Conservation (phyloP, 495 filamentous ascomycete species). For the Aspergillus baeticus region DNA sequence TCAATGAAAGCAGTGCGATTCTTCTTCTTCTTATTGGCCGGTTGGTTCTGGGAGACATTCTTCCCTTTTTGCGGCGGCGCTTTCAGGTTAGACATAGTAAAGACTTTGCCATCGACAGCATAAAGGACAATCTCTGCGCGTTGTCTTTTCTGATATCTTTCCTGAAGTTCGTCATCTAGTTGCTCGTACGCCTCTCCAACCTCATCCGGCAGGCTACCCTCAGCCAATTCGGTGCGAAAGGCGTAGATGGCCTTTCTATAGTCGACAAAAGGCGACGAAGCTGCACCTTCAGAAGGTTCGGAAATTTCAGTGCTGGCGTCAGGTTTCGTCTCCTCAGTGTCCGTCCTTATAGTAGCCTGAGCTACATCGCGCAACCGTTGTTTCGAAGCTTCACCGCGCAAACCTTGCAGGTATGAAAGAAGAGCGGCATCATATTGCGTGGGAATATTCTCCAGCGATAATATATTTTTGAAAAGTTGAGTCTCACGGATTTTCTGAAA, state of each 20-base stretch:
- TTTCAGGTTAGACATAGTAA: conserved; percentile 31
- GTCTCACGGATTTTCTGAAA: conserved; percentile 91
- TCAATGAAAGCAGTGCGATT: conserved; percentile 50
- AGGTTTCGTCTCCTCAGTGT: conserved; percentile 36
- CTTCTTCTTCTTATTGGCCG: conserved; percentile 55
- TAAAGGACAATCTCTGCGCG: conserved; percentile 48
- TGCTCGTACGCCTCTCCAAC: conserved; percentile 24
- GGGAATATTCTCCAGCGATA: conserved; percentile 66
- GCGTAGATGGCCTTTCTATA: conserved; percentile 56
- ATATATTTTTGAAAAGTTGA: conserved; percentile 76
- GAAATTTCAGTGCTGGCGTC: conserved; percentile 44
- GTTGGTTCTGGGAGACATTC: conserved; percentile 26
- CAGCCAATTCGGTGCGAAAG: conserved; percentile 34
- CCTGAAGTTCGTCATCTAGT: conserved; percentile 39
- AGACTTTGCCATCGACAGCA: conserved; percentile 36
- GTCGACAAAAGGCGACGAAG: conserved; percentile 31
- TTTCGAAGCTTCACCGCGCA: conserved; percentile 65
- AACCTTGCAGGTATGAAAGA: conserved; percentile 66
- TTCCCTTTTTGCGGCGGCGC: conserved; percentile 20
- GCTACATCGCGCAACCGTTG: conserved; percentile 60
- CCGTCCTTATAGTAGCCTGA: conserved; percentile 48
- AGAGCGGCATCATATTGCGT: conserved; percentile 61
- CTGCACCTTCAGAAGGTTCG: neutral
- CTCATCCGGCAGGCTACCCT: conserved; percentile 29
- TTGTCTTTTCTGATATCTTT: conserved; percentile 41